These are phyloP conservation scores for Mucor lusitanicus DNA, from an alignment of 371 early-diverging fungal genomes.

Conservation along the genomic window DNA sequence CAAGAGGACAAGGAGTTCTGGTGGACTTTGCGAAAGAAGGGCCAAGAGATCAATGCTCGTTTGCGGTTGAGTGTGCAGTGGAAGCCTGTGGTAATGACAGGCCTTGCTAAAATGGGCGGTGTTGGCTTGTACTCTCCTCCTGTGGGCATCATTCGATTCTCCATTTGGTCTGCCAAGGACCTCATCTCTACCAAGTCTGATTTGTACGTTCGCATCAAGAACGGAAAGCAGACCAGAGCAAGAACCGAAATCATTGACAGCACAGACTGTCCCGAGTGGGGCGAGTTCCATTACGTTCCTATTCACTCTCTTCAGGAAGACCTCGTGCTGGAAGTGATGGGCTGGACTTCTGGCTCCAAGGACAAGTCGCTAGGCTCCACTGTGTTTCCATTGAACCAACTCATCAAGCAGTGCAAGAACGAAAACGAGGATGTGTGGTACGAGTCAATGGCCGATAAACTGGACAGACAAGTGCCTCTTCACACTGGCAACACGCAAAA, in stretches of 20 bases:
- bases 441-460: conserved; percentile 21
- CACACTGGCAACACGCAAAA: conserved; percentile 51
- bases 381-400: conserved; percentile 40
- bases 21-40: conserved; percentile 36
- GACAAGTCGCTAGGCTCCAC: conserved; percentile 72
- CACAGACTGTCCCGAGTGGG: conserved; percentile 85
- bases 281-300: conserved; percentile 76
- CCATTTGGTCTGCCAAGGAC: conserved; percentile 70
- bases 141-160: conserved; percentile 81
- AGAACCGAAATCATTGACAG: conserved; percentile 70
- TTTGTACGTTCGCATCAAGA: conserved; percentile 75
- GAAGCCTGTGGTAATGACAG: conserved; percentile 58
- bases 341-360: conserved; percentile 64
- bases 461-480: conserved; percentile 50
- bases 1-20: conserved; percentile 46
- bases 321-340: conserved; percentile 75
- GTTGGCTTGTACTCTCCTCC: conserved; percentile 54
- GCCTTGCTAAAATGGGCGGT: conserved; percentile 38
- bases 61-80: conserved; percentile 53
- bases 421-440: conserved; percentile 30
- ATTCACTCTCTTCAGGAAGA: conserved; percentile 68
- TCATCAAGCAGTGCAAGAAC: conserved; percentile 30
- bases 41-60: conserved; percentile 33
- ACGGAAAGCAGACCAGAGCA: conserved; percentile 63
- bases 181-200: conserved; percentile 74